Evolutionary conservation across 768 basidiomycete genomes (phyloP).

Genomic region (Nidularia pulvinata): DNA sequence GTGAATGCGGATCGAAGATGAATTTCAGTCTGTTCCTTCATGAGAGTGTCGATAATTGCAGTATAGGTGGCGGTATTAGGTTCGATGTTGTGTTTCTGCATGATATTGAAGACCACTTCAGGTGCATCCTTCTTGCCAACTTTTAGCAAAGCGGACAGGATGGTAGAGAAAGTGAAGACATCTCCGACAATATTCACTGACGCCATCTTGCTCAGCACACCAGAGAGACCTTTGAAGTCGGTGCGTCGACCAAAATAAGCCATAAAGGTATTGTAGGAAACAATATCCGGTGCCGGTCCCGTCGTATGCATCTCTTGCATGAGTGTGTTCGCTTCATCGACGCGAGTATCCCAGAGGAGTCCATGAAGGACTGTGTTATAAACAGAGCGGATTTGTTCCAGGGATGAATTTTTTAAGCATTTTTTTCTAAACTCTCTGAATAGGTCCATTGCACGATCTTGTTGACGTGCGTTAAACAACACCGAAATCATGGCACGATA

Average conservation of each 20-base stretch:
- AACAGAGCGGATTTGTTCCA: constrained; percentile 34
- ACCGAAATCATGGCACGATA: constrained; percentile 74
- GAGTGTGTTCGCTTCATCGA: constrained; percentile 36
- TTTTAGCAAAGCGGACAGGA: constrained; percentile 77
- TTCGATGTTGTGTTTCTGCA: constrained; percentile 72
- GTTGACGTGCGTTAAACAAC: constrained; percentile 49
- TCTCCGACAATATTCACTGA: constrained; percentile 63
- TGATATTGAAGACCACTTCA: constrained; percentile 62
- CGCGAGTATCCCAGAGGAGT: constrained; percentile 45
- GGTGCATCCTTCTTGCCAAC: constrained; percentile 68
- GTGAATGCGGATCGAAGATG: constrained; percentile 64
- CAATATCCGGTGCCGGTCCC: constrained; percentile 68
- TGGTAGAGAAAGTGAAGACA: constrained; percentile 84
- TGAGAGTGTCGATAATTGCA: constrained; percentile 75
- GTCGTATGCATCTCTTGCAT: constrained; percentile 38
- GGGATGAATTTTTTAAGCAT: constrained; percentile 14
- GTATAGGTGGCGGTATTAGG: constrained; percentile 80
- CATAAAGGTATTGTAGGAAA: constrained; percentile 84
- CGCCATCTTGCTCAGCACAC: constrained; percentile 57
- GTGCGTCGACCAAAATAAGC: constrained; percentile 60
- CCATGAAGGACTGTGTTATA: constrained; percentile 81
- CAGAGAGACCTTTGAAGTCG: constrained; percentile 62
- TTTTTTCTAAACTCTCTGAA: constrained; percentile 51
- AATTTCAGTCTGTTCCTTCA: constrained; percentile 52
- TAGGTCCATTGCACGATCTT: constrained; percentile 47